A percentile compares a stretch with the other conserved stretches of the same genome.
Conservation (phyloP, 371 early-diverging fungal genomes). For the Synchytrium microbalum region DNA sequence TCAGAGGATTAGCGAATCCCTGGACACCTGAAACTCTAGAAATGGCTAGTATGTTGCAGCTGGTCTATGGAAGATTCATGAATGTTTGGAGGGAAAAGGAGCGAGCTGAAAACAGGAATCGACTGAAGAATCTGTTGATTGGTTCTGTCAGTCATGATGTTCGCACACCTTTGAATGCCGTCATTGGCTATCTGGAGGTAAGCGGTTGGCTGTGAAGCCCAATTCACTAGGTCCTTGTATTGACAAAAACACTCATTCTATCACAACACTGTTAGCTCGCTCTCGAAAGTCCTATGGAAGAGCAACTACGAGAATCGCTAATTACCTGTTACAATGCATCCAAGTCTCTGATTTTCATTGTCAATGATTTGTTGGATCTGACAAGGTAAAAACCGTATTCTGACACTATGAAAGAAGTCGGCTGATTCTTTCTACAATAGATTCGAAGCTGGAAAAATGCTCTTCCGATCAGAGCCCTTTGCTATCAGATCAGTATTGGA, state of each 20-base stretch:
- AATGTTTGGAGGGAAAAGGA: not conserved
- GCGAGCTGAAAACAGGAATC: not conserved
- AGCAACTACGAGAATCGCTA: not conserved
- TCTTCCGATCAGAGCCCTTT: not conserved
- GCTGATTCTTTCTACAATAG: not conserved
- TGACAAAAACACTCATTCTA: too few species aligned
- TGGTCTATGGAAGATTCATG: constrained; percentile 3
- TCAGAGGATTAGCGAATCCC: not conserved
- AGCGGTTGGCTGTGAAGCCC: too few species aligned
- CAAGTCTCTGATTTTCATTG: not conserved
- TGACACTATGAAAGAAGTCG: not conserved
- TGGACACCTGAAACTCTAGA: not conserved
- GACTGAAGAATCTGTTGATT: constrained; percentile 5
- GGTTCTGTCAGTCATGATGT: constrained; percentile 1
- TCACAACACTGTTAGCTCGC: too few species aligned
- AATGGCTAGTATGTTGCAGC: constrained; percentile 3
- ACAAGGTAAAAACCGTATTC: not conserved
- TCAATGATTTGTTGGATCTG: not conserved
- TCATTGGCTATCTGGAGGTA: constrained; percentile 1
- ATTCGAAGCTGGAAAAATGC: not conserved
- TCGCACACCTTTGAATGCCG: not conserved
- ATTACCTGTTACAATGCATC: not conserved
- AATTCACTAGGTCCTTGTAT: too few species aligned
- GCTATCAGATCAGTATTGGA: not conserved
- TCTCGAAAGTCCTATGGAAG: not conserved